Evolutionary conservation across 2,329 filamentous ascomycete species (phyloP).

Genomic region (Exophiala sp.): DNA sequence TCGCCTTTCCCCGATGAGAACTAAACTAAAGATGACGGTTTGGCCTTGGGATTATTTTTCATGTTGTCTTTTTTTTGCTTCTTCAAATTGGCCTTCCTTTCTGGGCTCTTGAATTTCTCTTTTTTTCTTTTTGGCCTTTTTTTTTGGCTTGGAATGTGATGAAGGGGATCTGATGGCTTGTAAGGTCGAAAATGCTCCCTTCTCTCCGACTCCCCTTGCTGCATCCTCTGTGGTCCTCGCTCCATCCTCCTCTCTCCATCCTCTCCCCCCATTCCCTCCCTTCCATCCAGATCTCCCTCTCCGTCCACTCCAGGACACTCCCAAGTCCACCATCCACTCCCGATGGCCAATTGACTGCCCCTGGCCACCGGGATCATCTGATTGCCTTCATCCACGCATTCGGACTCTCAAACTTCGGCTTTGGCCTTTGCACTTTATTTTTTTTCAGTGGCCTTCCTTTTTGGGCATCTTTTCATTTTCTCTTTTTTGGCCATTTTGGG

Average conservation of each 20-base stretch:
- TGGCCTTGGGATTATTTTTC: conserved; percentile 5
- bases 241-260: too few species aligned
- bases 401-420: background rate
- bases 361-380: background rate
- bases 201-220: background rate
- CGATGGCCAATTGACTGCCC: background rate
- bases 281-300: too few species aligned
- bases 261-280: too few species aligned
- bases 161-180: background rate
- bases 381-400: background rate
- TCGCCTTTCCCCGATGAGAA: background rate
- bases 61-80: background rate
- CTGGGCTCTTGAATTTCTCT: conserved; percentile 1
- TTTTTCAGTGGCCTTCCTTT: conserved; percentile 11
- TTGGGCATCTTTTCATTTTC: conserved; percentile 5
- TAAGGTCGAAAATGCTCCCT: conserved; percentile 6
- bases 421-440: background rate
- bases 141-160: background rate
- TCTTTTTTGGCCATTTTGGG: background rate
- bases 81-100: conserved; percentile 4
- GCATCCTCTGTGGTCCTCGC: background rate
- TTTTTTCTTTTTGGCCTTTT: background rate
- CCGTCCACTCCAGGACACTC: too few species aligned
- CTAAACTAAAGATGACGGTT: background rate
- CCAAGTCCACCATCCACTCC: background rate